Base-by-base conservation (phyloP, 2,329 filamentous ascomycete species). In the Aphanocladium album region DNA sequence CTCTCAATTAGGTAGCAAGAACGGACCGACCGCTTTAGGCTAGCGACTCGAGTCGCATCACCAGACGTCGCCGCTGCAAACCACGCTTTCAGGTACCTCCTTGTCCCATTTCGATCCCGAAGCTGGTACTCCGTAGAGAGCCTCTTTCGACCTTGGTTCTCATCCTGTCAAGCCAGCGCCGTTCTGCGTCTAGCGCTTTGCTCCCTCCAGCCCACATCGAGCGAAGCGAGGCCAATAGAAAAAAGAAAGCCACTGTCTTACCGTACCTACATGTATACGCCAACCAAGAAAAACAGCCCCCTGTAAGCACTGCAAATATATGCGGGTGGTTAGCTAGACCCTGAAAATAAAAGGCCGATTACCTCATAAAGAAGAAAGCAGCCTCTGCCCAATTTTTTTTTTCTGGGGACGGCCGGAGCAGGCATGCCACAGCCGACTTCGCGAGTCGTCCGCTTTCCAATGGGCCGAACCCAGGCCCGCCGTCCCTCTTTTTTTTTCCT, bases 351-450 rank as follows among this genome's bases (percentile, higher is more conserved):
- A n/a, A n/a, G n/a, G 6, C 49, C 49, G 49, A 51, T 51, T 51
- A 51, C 49, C 49, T 51, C 49, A 51, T 45, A 21, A 21, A 35
- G 17, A 51, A 51, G 21, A 2, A 27, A 23, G 11, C n/a, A 30
- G 5, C 8, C 43, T 3, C 43, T 14, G 5, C 43, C 14, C 27
- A 2, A 17, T 43, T 43, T 43, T 47, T 47, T 47, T 47, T 35
- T 53, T 51, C 35, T 59, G 56, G 56, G 47, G 47, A 59, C 56
- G 56, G 56, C 56, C 56, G 56, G 56, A 59, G 21, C 46, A 37
- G 35, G 21, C 35, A 17, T 23, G 21, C 16, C n/a, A 21, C 43
- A 59, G 56, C 56, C 56, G 56, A 59, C 49, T 37, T 59, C 47
- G 56, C 56, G 46, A 51, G 39, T 16, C 14, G 17, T 5, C 12